Evolutionary conservation across 1,139 yeast genomes (phyloP).

Genomic region (Suhomyces chickasaworum): DNA sequence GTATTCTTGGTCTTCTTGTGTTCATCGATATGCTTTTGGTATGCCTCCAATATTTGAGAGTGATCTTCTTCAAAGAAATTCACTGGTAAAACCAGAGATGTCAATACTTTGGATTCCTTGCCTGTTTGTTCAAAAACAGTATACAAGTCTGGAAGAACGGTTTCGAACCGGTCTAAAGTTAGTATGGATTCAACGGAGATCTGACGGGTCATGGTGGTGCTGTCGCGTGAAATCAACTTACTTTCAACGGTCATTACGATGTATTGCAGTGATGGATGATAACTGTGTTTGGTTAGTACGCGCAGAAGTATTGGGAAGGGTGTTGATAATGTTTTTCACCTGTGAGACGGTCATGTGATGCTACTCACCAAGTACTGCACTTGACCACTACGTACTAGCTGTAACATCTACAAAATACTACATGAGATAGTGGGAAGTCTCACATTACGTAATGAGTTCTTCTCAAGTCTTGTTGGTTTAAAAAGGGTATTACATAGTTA

Average conservation of each 20-base stretch:
- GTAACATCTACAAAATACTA: no score
- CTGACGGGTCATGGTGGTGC: neutral
- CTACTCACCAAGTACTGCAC: neutral
- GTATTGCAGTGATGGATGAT: neutral
- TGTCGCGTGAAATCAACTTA: neutral
- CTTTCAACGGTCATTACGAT: constrained; percentile 3
- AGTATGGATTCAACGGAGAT: constrained; percentile 1
- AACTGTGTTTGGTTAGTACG: neutral
- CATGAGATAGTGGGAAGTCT: no score
- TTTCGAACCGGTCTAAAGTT: constrained; percentile 14
- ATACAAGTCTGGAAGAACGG: constrained; percentile 21
- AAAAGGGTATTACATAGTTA: no score
- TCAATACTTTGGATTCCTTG: constrained; percentile 33
- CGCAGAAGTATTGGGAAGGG: neutral
- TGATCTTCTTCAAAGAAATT: constrained; percentile 51
- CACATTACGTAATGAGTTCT: no score
- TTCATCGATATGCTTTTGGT: constrained; percentile 32
- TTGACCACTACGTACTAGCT: no score
- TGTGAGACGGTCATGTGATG: neutral
- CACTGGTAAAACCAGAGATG: constrained; percentile 42
- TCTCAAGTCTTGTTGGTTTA: no score
- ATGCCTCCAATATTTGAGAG: constrained; percentile 43
- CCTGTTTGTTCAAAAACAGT: constrained; percentile 38
- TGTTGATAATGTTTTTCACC: constrained; percentile 6
- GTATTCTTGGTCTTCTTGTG: constrained; percentile 26